Base-by-base conservation (phyloP, 306 rosid species). In the Casuarina glauca region DNA sequence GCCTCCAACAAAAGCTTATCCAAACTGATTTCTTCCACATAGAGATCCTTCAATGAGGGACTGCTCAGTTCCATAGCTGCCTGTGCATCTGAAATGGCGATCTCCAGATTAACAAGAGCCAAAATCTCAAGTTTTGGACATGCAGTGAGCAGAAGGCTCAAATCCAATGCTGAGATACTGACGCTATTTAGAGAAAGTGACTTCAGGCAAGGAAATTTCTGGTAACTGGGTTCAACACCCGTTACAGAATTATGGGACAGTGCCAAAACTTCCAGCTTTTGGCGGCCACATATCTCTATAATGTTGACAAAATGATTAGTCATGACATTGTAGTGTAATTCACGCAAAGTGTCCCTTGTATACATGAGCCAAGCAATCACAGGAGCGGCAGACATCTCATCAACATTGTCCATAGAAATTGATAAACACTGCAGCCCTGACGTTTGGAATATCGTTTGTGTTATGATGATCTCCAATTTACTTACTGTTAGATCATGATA, bases 361-460 rank as follows among this genome's bases (percentile, higher is more conserved):
- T 88, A 89, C 92, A 93, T 87, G 63, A 93, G 93, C 97, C 98
- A 93, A 70, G 97, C 93, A 74, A 90, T 88, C 77, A 89, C 88
- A 1, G 93, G 83, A 0, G 97, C 88, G 5, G 97, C 97, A 0
- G 92, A 90, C 75, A 93, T 91, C 43, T 86, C 92, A 36, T 91
- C 91, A 6, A 78, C 89, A 60, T 87, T 92, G 55, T 93, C 97
- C 97, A 93, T 87, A 74, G 87, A 75, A 79, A 93, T 91, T 2
- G 93, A 77, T 61, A 94, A 71, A 32, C 87, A 74, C 71, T 84
- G 92, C 82, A 93, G 83, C 4, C 88, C 96, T 16, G 87, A 80
- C 5, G 91, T 93, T 78, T 93, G 98, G 26, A 93, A 90, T 81
- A 93, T 91, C 3, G 97, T 91, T 77, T 91, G 93, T 16, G 97